Conservation (phyloP, 495 filamentous ascomycete species). For the Thermothielavioides terrestris region DNA sequence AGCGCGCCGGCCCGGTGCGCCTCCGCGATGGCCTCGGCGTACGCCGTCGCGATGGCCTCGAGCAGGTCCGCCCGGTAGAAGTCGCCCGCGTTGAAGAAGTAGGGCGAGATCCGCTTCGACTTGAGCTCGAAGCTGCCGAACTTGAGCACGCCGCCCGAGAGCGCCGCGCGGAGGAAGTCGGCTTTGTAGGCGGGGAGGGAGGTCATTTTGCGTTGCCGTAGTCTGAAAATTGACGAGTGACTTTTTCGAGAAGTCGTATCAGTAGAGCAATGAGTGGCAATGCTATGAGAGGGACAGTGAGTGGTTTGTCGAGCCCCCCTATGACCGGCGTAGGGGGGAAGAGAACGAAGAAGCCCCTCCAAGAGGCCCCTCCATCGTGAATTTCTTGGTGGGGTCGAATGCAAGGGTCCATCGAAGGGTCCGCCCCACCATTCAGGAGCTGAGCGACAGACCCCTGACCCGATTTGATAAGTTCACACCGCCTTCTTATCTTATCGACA, state of each 20-base stretch:
- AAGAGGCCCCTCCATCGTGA: constrained; percentile 2
- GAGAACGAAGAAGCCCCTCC: not conserved
- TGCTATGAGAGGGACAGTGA: not conserved
- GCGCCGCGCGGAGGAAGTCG: constrained; percentile 62
- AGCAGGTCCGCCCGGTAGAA: constrained; percentile 72
- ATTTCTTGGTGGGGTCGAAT: constrained; percentile 5
- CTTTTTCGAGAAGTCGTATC: too few relatives aligned
- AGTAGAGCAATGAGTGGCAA: too few relatives aligned
- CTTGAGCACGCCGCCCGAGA: constrained; percentile 65
- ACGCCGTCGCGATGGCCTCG: constrained; percentile 64
- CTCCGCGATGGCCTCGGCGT: constrained; percentile 59
- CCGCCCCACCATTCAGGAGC: not conserved
- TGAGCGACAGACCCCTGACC: too few relatives aligned
- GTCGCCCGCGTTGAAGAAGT: constrained; percentile 94
- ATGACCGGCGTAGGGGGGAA: not conserved
- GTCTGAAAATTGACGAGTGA: not conserved
- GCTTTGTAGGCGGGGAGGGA: constrained; percentile 46
- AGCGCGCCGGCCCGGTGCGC: constrained; percentile 29
- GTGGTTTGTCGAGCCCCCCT: not conserved
- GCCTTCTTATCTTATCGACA: constrained; percentile 26
- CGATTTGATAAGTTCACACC: constrained; percentile 8
- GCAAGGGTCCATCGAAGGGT: not conserved
- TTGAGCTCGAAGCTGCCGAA: constrained; percentile 90
- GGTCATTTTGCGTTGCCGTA: constrained; percentile 10
- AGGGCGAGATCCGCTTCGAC: constrained; percentile 86